phyloP scores from a whole-genome alignment of 2,329 filamentous ascomycete species.

The Nannizziopsis barbatae region DNA sequence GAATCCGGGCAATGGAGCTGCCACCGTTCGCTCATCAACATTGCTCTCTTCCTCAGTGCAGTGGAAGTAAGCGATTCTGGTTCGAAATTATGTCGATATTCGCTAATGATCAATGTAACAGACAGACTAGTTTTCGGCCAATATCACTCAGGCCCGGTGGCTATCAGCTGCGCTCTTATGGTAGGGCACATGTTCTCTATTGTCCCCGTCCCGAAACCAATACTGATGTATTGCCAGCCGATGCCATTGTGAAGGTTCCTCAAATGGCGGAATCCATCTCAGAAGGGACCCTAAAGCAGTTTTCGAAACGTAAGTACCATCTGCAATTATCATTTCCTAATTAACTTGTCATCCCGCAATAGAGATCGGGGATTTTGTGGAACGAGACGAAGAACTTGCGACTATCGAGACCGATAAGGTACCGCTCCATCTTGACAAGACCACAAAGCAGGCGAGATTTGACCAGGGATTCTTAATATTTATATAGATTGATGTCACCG shows the following conservation, averaged over 20 bases:
- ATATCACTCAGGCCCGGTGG: neutral
- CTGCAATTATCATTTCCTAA: neutral
- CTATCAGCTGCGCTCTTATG: constrained; percentile 13
- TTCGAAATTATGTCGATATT: neutral
- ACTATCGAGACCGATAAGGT: constrained; percentile 99
- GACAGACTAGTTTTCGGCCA: neutral
- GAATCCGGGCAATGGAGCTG: too few species aligned
- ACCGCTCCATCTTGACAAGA: constrained; percentile 18
- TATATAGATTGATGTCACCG: constrained; percentile 78
- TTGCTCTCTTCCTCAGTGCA: too few species aligned
- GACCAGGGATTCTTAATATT: neutral
- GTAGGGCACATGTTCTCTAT: neutral
- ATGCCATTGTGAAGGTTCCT: constrained; percentile 82
- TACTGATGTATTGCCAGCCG: constrained; percentile 41
- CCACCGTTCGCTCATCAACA: too few species aligned
- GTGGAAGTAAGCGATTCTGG: neutral
- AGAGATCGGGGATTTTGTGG: constrained; percentile 84
- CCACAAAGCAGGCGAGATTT: neutral
- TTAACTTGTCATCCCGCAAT: constrained; percentile 5
- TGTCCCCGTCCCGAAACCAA: neutral
- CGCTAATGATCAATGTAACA: neutral
- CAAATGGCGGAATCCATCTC: constrained; percentile 98
- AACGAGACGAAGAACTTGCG: constrained; percentile 93
- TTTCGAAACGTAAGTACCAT: constrained; percentile 56
- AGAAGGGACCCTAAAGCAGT: constrained; percentile 93